phyloP scores from a whole-genome alignment of 1,284 basidiomycete species.

The Heterobasidion occidentale region DNA sequence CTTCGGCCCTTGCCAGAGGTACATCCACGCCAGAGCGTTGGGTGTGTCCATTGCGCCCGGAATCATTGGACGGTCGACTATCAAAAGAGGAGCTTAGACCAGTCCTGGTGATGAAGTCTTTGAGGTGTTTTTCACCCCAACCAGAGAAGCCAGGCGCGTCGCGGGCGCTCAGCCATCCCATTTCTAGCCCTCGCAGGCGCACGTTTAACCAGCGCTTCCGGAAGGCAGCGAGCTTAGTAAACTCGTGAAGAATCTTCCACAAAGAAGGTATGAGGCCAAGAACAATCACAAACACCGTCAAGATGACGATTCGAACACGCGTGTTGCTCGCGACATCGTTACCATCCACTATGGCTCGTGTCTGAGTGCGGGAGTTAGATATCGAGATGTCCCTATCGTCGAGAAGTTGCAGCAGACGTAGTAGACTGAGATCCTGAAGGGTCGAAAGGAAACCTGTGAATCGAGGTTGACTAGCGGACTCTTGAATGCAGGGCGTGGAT shows the following conservation, averaged over 20 bases:
- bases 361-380: slow-evolving; percentile 20
- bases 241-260: slow-evolving; percentile 58
- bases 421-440: slow-evolving; percentile 66
- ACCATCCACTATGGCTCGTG: slow-evolving; percentile 29
- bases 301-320: slow-evolving; percentile 54
- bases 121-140: slow-evolving; percentile 67
- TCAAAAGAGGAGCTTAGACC: slow-evolving; percentile 55
- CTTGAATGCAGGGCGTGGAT: slow-evolving; percentile 56
- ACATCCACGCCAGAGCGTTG: slow-evolving; percentile 21
- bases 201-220: slow-evolving; percentile 52
- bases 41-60: slow-evolving; percentile 15
- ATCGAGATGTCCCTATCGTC: slow-evolving; percentile 38
- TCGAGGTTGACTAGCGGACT: slow-evolving; percentile 34
- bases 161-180: slow-evolving; percentile 63
- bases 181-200: slow-evolving; percentile 59
- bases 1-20: slow-evolving; percentile 32
- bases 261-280: slow-evolving; percentile 59
- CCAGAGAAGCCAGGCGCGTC: slow-evolving; percentile 53
- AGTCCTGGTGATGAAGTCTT: slow-evolving; percentile 56
- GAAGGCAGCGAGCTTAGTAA: slow-evolving; percentile 46
- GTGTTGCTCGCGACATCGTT: slow-evolving; percentile 37
- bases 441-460: slow-evolving; percentile 59
- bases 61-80: slow-evolving; percentile 1
- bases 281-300: slow-evolving; percentile 53
- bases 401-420: slow-evolving; percentile 59